Conservation (phyloP, 768 basidiomycete genomes). For the Agrocybe praecox region DNA sequence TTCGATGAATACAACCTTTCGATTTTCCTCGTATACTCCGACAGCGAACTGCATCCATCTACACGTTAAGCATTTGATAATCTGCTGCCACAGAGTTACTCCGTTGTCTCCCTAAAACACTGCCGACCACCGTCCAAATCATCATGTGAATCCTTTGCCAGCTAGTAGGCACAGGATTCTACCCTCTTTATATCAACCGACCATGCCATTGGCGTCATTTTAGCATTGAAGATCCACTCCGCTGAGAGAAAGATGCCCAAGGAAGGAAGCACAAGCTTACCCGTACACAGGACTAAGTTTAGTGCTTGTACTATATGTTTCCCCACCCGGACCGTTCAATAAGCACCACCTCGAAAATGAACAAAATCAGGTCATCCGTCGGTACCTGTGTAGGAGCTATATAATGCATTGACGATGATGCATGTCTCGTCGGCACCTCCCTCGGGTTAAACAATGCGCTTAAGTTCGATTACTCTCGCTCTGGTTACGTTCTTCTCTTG, state of each 20-base stretch:
- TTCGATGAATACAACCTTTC: too few species aligned
- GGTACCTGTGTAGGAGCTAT: not conserved
- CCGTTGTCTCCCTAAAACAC: too few species aligned
- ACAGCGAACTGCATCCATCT: too few species aligned
- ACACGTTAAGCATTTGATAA: too few species aligned
- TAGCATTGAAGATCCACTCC: not conserved
- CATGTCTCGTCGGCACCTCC: not conserved
- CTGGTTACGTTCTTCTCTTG: not conserved
- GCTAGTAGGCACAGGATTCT: too few species aligned
- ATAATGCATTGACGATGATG: not conserved
- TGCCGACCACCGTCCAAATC: too few species aligned
- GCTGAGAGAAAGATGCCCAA: not conserved
- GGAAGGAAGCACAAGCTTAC: not conserved
- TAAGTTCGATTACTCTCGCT: not conserved
- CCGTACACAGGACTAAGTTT: not conserved
- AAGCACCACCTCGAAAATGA: not conserved
- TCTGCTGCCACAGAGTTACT: too few species aligned
- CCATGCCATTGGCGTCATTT: not conserved
- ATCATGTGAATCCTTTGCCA: too few species aligned
- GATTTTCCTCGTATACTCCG: too few species aligned
- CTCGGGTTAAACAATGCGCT: not conserved
- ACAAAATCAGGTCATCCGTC: not conserved
- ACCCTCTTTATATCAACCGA: too few species aligned
- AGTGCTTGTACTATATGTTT: not conserved
- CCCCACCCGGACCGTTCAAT: not conserved